These are phyloP conservation scores for Paramecium tetraurelia DNA, from an alignment of 73 alveolate species.

Conservation along the genomic window DNA sequence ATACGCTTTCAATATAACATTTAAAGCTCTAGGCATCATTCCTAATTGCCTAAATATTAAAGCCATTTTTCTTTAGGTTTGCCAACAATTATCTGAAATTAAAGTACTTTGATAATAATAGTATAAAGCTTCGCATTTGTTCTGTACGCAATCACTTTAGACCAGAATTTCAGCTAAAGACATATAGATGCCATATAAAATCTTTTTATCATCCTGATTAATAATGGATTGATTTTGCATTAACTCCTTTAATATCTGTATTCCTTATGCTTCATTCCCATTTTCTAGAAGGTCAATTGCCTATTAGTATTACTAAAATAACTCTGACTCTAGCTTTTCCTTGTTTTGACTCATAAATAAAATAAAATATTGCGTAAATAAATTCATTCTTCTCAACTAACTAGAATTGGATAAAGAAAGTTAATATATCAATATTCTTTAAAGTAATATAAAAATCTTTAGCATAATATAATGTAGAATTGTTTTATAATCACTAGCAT, in stretches of 20 bases:
- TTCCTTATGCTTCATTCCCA: not conserved
- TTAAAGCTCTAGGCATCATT: conserved; percentile 29
- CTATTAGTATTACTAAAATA: not conserved
- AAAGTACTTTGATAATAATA: not conserved
- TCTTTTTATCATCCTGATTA: not conserved
- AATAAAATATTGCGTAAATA: not conserved
- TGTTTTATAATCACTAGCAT: not conserved
- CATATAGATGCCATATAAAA: conserved; percentile 8
- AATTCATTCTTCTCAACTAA: not conserved
- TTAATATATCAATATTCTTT: not conserved
- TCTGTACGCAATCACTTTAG: not conserved
- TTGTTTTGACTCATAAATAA: not conserved
- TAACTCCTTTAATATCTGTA: not conserved
- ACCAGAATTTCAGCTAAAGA: not conserved
- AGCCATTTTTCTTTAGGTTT: not conserved
- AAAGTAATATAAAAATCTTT: not conserved
- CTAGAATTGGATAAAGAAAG: not conserved
- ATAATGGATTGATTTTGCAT: not conserved
- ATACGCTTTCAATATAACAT: not conserved
- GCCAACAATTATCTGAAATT: not conserved
- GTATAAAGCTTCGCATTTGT: not conserved
- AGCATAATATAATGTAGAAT: not conserved
- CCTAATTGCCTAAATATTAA: conserved; percentile 25
- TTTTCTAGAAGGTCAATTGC: not conserved
- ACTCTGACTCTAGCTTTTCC: conserved; percentile 6